Evolutionary conservation across 805 yeast species (phyloP), one percentile per base, ranked within the genome.

Genomic region (Yarrowia porcina): DNA sequence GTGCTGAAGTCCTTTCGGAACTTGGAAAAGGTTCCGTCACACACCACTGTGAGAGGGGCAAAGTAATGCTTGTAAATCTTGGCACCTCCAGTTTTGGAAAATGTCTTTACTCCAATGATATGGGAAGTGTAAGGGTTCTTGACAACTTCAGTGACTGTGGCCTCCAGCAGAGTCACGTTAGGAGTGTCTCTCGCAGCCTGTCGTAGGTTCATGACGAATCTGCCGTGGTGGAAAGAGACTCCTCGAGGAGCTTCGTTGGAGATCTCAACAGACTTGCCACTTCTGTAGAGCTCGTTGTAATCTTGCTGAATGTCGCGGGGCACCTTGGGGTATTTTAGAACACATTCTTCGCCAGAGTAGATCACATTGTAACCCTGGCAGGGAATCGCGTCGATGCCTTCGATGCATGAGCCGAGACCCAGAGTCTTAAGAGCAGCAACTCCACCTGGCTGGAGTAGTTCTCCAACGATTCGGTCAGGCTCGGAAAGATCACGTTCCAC

Each of bases 381-480:
- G 23, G 83, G 84, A 9, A 83, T 82, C 8, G 97, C 97, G 42
- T 85, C 92, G 57, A 90, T 90, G 57, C 81, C 81, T 67, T 88
- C 87, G 30, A 90, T 72, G 2, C 92, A 86, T 66, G 84, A 83
- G 18, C 82, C 82, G 90, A 94, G 85, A 5, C 97, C 98, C 32
- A 94, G 77, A 67, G 90, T 86, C 67, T 81, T 79, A 63, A 94
- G 78, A 1, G 97, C 93, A 72, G 87, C 84, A 28, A 94, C 76
- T n/a, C 99, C 99, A 35, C 90, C 92, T 3, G 99, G 99, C 75
- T 94, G 99, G 82, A 94, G 81, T 70, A 94, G 81, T 74, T 94
- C 99, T 41, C 99, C 99, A 32, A 94, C 98, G 64, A 94, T 94
- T 68, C 99, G 81, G 74, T 94, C 97, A 1, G 99, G 99, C 73